Base-by-base conservation (phyloP, 2,329 filamentous ascomycete species). In the Calonectria crousiana region DNA sequence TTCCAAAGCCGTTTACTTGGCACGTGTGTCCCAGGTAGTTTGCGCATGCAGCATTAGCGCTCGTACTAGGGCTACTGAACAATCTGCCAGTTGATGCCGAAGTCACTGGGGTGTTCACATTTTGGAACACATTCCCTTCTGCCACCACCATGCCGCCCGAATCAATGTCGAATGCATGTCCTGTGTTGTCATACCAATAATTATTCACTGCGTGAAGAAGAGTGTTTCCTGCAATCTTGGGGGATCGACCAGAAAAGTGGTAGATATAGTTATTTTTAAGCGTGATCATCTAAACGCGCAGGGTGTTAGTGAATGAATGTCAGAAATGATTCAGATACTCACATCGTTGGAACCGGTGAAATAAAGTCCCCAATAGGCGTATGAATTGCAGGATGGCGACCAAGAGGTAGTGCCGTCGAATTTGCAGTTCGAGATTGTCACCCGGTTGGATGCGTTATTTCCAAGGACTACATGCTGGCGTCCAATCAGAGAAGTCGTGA, bases 401-500 rank as follows among this genome's bases (percentile, higher is more conserved):
- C 86, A 92, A 14, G 83, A 79, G 34, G 86, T 86, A 10, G 80
- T 78, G 71, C 90, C 90, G 79, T 92, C 87, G 78, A 92, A 88
- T 78, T 90, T 88, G 83, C 80, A 86, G 86, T 92, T 91, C 76
- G 89, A 89, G 79, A 92, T 87, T 18, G 89, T 90, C 26, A 92
- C 88, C 51, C 88, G 88, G 79, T 86, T 87, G 76, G 86, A 87
- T 58, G 89, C 86, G 3, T 81, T 78, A 78, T 86, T 88, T 73
- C 90, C 90, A 60, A 90, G 86, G 53, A 92, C 90, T 53, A 91
- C 88, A 84, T 90, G 88, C 81, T 92, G 90, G 52, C 90, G 89
- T 69, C 88, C 89, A 74, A 91, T 89, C 44, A 88, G 86, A 60
- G 89, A 89, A 62, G 88, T 89, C 82, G 89, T 88, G 76, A 88